Percentiles rank a stretch among this genome's conserved stretches.
These are phyloP conservation scores for Penicillium sp. DNA, from an alignment of 2,329 filamentous ascomycete species.

Conservation along the genomic window DNA sequence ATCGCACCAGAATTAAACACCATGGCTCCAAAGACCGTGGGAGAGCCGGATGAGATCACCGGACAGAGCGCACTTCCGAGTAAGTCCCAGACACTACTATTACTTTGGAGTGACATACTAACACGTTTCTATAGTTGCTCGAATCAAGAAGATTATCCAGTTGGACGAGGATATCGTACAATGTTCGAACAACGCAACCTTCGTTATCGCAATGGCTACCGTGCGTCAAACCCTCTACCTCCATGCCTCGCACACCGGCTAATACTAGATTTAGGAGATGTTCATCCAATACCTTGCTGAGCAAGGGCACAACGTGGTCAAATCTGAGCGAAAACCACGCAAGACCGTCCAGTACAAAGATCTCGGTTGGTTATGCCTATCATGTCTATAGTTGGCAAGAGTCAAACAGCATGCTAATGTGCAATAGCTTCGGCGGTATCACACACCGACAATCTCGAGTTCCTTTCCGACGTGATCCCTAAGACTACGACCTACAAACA, in stretches of 20 bases:
- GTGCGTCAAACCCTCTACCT: slow-evolving; percentile 48
- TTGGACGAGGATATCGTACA: slow-evolving; percentile 81
- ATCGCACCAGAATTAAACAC: slow-evolving; percentile 10
- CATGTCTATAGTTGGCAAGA: background rate
- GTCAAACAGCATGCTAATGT: slow-evolving; percentile 10
- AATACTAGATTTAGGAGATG: slow-evolving; percentile 64
- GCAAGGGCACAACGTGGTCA: slow-evolving; percentile 83
- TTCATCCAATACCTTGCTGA: slow-evolving; percentile 90
- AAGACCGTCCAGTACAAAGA: slow-evolving; percentile 96
- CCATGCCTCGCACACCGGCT: slow-evolving; percentile 13
- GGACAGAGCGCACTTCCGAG: slow-evolving; percentile 82
- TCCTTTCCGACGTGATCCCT: slow-evolving; percentile 86
- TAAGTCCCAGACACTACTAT: slow-evolving; percentile 51
- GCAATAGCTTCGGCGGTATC: slow-evolving; percentile 74
- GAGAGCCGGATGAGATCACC: slow-evolving; percentile 79
- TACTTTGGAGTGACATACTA: slow-evolving; percentile 2
- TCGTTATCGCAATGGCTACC: slow-evolving; percentile 88
- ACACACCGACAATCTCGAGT: slow-evolving; percentile 90
- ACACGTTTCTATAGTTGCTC: slow-evolving; percentile 64
- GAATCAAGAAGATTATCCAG: slow-evolving; percentile 93
- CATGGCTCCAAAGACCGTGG: slow-evolving; percentile 90
- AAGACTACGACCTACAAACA: slow-evolving; percentile 79
- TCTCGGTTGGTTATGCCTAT: slow-evolving; percentile 59
- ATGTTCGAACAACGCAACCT: slow-evolving; percentile 91
- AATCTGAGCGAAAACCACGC: slow-evolving; percentile 85